These are phyloP conservation scores for Ceratocystis colombiana DNA, from an alignment of 2,329 filamentous ascomycete genomes.

Conservation along the genomic window DNA sequence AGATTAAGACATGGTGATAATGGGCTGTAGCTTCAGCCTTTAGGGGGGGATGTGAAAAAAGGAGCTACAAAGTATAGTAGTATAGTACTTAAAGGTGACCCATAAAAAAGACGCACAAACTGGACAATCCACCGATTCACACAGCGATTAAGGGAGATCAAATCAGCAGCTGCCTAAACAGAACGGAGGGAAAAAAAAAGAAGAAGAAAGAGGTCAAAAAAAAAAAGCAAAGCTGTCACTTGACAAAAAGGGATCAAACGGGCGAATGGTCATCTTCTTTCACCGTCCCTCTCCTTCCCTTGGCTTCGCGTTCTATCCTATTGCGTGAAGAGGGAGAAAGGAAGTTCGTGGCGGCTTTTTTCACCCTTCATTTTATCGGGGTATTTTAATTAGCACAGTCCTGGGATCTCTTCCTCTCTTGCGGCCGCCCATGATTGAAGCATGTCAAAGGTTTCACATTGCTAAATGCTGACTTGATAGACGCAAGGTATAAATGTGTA, in stretches of 20 bases:
- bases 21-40: slow-evolving; percentile 2
- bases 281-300: background rate
- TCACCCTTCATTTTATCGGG: slow-evolving; percentile 14
- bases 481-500: background rate
- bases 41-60: slow-evolving; percentile 15
- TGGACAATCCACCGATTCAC: background rate
- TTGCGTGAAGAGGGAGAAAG: slow-evolving; percentile 1
- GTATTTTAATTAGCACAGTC: slow-evolving; percentile 6
- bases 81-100: background rate
- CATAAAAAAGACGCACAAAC: slow-evolving; percentile 6
- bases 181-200: background rate
- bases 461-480: slow-evolving; percentile 4
- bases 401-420: background rate
- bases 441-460: slow-evolving; percentile 15
- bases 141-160: slow-evolving; percentile 8
- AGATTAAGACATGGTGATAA: slow-evolving; percentile 1
- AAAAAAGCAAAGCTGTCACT: background rate
- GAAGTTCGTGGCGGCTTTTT: background rate
- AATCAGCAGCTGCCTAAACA: background rate
- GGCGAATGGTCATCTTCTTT: background rate
- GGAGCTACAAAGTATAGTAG: background rate
- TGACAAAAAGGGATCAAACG: too few relatives aligned
- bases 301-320: background rate
- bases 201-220: background rate
- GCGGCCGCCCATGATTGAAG: background rate